Conservation (phyloP, 805 yeast genomes). For the Candida silvicultrix region DNA sequence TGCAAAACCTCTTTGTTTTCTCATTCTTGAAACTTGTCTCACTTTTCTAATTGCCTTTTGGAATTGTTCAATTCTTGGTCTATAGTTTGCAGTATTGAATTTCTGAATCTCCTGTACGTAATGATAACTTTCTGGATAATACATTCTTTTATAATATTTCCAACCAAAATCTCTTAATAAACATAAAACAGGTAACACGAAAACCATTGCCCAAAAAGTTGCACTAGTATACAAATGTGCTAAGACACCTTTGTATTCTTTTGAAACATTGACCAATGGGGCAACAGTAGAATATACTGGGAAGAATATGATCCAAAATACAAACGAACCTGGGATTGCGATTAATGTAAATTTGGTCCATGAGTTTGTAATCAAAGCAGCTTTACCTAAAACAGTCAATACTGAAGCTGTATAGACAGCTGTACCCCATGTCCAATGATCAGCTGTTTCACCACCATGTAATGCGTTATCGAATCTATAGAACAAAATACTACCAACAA, state of each 20-base stretch:
- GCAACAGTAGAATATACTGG: constrained; percentile 85
- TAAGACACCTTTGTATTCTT: constrained; percentile 78
- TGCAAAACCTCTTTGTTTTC: constrained; percentile 97
- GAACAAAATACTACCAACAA: constrained; percentile 62
- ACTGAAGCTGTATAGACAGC: constrained; percentile 83
- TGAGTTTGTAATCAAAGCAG: constrained; percentile 82
- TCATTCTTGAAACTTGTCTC: constrained; percentile 96
- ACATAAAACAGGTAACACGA: constrained; percentile 74
- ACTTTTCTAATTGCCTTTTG: constrained; percentile 96
- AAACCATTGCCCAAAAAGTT: constrained; percentile 75
- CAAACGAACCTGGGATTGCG: constrained; percentile 92
- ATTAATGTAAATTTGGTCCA: constrained; percentile 92
- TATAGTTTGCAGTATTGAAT: constrained; percentile 84
- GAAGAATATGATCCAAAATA: constrained; percentile 77
- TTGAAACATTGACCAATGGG: constrained; percentile 75
- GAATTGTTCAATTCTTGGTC: constrained; percentile 96
- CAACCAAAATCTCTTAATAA: constrained; percentile 83
- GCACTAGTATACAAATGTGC: constrained; percentile 69
- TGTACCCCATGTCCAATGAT: constrained; percentile 95
- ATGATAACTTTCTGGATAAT: constrained; percentile 88
- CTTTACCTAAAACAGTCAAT: constrained; percentile 88
- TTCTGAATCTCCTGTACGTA: constrained; percentile 96
- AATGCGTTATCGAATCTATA: constrained; percentile 64
- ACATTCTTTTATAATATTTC: constrained; percentile 92
- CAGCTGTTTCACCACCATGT: constrained; percentile 63